A percentile compares a stretch with the other conserved stretches of the same genome.
Evolutionary conservation across 768 basidiomycete species (phyloP).

Genomic region (Obba rivulosa): DNA sequence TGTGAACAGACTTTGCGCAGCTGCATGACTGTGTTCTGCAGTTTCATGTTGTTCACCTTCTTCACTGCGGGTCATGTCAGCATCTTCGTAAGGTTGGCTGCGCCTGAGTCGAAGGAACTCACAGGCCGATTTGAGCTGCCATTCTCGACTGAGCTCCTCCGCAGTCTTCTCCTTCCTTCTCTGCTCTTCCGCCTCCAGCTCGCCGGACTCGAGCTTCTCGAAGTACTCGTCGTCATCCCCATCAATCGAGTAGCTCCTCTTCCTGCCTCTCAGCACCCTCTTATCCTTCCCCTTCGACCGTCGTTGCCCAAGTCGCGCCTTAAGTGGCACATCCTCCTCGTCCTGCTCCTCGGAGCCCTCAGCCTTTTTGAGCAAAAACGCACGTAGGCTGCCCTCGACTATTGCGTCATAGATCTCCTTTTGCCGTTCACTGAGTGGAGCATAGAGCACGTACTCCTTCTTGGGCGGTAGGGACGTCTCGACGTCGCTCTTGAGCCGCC

Average conservation of each 20-base stretch:
- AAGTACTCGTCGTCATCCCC: constrained; percentile 67
- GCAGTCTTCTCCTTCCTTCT: constrained; percentile 41
- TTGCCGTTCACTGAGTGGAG: constrained; percentile 78
- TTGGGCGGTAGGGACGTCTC: constrained; percentile 74
- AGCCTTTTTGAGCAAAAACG: constrained; percentile 35
- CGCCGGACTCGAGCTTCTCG: constrained; percentile 48
- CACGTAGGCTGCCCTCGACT: constrained; percentile 61
- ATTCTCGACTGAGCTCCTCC: constrained; percentile 49
- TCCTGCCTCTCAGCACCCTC: too few species aligned
- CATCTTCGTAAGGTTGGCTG: neutral
- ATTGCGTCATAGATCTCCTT: constrained; percentile 82
- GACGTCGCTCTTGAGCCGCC: constrained; percentile 89
- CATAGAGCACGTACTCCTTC: constrained; percentile 93
- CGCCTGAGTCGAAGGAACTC: constrained; percentile 15
- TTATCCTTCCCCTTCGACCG: constrained; percentile 21
- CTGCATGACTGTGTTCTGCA: constrained; percentile 94
- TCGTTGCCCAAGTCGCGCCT: constrained; percentile 7
- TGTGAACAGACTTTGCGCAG: constrained; percentile 94
- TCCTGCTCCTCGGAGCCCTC: constrained; percentile 24
- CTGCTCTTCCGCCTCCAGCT: constrained; percentile 30
- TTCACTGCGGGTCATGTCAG: constrained; percentile 46
- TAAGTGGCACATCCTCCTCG: constrained; percentile 27
- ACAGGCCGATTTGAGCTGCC: constrained; percentile 59
- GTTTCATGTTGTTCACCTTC: constrained; percentile 85
- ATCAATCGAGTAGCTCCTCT: constrained; percentile 41